Conservation (phyloP, 2,329 filamentous ascomycete genomes). For the Stachybotrys chlorohalonatus region DNA sequence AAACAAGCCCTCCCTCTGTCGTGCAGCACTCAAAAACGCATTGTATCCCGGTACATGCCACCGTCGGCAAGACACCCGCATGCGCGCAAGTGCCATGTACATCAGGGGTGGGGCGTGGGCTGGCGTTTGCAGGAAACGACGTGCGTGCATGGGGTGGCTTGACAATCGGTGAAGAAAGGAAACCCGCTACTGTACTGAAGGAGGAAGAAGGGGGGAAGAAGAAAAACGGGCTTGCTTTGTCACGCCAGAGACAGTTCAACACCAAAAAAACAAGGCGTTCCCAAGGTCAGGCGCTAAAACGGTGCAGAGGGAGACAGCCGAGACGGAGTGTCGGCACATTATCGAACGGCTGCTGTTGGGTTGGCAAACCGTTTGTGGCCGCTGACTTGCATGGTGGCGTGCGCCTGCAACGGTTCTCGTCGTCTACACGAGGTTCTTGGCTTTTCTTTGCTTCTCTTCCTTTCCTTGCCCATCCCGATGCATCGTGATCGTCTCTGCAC, state of each 20-base stretch:
- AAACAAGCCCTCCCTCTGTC: no score
- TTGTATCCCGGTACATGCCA: neutral
- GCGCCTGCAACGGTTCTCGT: no score
- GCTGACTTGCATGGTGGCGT: neutral
- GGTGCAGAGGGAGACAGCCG: neutral
- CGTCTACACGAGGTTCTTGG: no score
- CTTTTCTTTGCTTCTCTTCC: neutral
- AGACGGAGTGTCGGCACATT: neutral
- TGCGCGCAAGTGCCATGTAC: neutral
- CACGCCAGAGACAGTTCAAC: no score
- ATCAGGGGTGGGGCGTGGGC: neutral
- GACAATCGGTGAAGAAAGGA: neutral
- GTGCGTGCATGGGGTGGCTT: neutral
- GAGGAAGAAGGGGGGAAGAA: neutral
- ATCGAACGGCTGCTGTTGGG: neutral
- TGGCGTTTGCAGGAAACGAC: neutral
- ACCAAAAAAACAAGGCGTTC: neutral
- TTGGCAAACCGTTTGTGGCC: neutral
- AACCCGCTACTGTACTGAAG: no score
- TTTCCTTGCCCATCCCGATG: neutral
- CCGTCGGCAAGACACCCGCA: neutral
- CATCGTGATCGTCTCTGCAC: no score
- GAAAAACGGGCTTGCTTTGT: neutral
- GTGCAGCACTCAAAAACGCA: no score
- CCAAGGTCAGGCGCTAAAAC: neutral